These are phyloP conservation scores for Chalciporus sphaerocephalus DNA, from an alignment of 768 basidiomycete species.

Conservation along the genomic window DNA sequence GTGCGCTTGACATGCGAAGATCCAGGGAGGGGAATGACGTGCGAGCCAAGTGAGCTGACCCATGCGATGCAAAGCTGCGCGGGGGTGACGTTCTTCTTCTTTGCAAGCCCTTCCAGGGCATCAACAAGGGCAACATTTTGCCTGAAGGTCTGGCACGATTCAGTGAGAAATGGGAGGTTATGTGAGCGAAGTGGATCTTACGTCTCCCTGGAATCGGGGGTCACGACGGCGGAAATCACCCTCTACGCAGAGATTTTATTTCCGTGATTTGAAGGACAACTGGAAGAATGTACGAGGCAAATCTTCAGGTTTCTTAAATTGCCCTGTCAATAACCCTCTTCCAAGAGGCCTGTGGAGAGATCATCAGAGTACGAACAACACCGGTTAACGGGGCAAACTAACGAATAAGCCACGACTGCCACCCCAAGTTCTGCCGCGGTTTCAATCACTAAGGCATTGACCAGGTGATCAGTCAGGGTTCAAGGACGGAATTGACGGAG, in stretches of 20 bases:
- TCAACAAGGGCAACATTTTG: slow-evolving; percentile 44
- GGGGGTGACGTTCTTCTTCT: slow-evolving; percentile 40
- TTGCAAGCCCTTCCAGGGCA: slow-evolving; percentile 37
- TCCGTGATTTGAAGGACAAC: background rate
- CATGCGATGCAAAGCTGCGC: slow-evolving; percentile 43
- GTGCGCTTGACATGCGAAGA: slow-evolving; percentile 42
- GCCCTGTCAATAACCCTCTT: slow-evolving; percentile 46
- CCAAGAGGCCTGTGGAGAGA: too few species aligned
- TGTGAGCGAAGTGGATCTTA: slow-evolving; percentile 10
- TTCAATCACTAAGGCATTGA: slow-evolving; percentile 47
- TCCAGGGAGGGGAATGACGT: slow-evolving; percentile 50
- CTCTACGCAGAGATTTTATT: slow-evolving; percentile 25
- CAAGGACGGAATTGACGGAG: background rate
- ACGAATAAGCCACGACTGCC: slow-evolving; percentile 58
- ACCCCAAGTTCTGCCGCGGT: slow-evolving; percentile 53
- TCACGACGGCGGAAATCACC: slow-evolving; percentile 35
- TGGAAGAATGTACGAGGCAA: slow-evolving; percentile 24
- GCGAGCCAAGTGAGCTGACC: slow-evolving; percentile 36
- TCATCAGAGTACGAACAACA: too few species aligned
- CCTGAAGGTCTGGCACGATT: too few species aligned
- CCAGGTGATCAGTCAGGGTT: background rate
- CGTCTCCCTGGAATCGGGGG: slow-evolving; percentile 44
- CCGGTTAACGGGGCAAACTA: slow-evolving; percentile 12
- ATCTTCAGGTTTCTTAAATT: slow-evolving; percentile 38
- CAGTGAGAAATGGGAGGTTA: slow-evolving; percentile 12